Percentiles rank a stretch among this genome's conserved stretches.
phyloP scores from a whole-genome alignment of 148 eudicot species.

The Amaranthus hypochondriacus region DNA sequence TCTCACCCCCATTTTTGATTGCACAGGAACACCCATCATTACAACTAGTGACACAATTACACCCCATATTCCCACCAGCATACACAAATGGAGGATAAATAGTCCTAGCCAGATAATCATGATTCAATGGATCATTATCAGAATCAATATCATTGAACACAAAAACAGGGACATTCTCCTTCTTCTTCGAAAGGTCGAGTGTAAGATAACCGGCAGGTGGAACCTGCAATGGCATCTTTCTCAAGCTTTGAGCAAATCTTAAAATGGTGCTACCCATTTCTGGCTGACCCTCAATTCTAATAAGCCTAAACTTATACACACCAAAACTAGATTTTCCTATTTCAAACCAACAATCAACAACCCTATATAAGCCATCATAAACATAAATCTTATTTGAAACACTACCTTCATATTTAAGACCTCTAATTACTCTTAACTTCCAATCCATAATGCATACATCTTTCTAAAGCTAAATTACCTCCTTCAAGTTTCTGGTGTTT shows the following conservation, averaged over 20 bases:
- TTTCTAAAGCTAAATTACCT: constrained; percentile 75
- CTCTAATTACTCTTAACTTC: constrained; percentile 92
- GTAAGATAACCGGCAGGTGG: constrained; percentile 63
- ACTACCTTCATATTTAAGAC: constrained; percentile 58
- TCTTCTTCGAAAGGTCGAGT: constrained; percentile 68
- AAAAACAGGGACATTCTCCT: constrained; percentile 59
- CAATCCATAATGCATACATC: constrained; percentile 85
- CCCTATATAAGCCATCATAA: constrained; percentile 88
- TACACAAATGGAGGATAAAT: constrained; percentile 63
- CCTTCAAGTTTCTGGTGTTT: constrained; percentile 67
- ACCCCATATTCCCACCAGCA: constrained; percentile 46
- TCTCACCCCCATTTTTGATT: constrained; percentile 74
- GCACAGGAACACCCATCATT: constrained; percentile 53
- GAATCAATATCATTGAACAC: constrained; percentile 72
- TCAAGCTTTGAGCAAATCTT: constrained; percentile 51
- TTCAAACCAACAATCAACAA: constrained; percentile 72
- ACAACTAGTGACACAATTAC: constrained; percentile 64
- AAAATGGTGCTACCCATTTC: constrained; percentile 82
- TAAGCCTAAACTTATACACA: constrained; percentile 71
- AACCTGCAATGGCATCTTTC: constrained; percentile 43
- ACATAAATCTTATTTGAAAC: constrained; percentile 67
- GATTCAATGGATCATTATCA: constrained; percentile 55
- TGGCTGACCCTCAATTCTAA: constrained; percentile 65
- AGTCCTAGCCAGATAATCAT: constrained; percentile 54
- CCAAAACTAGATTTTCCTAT: constrained; percentile 88